A percentile compares a stretch with the other conserved stretches of the same genome.
These are phyloP conservation scores for Theobroma cacao DNA, from an alignment of 345 rosid species.

Conservation along the genomic window DNA sequence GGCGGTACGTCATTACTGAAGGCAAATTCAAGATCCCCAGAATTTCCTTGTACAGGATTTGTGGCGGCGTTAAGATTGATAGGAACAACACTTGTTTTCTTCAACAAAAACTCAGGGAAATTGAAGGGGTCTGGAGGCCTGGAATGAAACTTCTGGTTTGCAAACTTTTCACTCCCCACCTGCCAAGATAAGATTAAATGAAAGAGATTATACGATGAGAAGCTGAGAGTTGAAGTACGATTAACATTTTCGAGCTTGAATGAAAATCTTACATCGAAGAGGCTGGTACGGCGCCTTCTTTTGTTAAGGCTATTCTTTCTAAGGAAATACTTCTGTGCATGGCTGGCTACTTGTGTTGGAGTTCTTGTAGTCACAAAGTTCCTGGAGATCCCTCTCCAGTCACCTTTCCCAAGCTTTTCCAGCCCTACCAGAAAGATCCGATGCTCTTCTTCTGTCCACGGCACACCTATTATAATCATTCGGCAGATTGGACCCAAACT, in stretches of 20 bases:
- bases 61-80: no score
- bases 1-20: no score
- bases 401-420: conserved; percentile 55
- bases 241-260: not conserved
- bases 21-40: no score
- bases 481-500: no score
- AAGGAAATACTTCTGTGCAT: conserved; percentile 61
- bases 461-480: conserved; percentile 33
- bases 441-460: conserved; percentile 76
- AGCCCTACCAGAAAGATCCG: conserved; percentile 43
- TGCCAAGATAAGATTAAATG: not conserved
- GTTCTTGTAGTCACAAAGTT: conserved; percentile 46
- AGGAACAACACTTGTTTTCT: no score
- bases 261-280: conserved; percentile 38
- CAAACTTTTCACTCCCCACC: not conserved
- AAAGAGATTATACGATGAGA: no score
- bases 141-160: no score
- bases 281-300: conserved; percentile 51
- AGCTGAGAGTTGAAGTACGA: not conserved
- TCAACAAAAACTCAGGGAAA: no score
- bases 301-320: conserved; percentile 28
- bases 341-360: conserved; percentile 65
- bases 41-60: no score
- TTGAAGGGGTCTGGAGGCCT: no score
- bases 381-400: conserved; percentile 63